These are phyloP conservation scores for Aspergillaceae sp. DNA, from an alignment of 2,329 filamentous ascomycete genomes.

Conservation along the genomic window DNA sequence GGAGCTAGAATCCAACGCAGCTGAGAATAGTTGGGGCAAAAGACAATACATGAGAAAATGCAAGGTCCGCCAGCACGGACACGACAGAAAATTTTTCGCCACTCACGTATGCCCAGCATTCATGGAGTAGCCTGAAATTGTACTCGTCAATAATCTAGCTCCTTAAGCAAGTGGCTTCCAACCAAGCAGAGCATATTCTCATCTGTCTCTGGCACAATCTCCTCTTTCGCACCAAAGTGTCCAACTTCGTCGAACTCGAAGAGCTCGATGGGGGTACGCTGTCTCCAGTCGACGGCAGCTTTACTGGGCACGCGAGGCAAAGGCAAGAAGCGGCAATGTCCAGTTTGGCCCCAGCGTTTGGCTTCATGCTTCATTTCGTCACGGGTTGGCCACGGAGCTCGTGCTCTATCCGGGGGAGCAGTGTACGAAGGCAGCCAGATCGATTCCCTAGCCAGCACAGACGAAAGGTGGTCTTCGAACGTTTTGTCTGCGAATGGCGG, in stretches of 20 bases:
- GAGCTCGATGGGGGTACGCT: constrained; percentile 13
- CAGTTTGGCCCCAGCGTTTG: constrained; percentile 19
- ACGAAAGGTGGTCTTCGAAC: constrained; percentile 14
- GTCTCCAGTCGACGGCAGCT: constrained; percentile 24
- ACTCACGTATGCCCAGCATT: too few relatives aligned
- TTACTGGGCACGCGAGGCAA: constrained; percentile 25
- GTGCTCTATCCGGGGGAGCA: constrained; percentile 4
- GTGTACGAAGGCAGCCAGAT: constrained; percentile 17
- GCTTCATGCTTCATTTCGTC: constrained; percentile 27
- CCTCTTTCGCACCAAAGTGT: constrained; percentile 2
- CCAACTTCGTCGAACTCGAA: constrained; percentile 16
- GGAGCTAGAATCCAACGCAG: too few relatives aligned
- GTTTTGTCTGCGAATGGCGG: constrained; percentile 14
- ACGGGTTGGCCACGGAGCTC: constrained; percentile 21
- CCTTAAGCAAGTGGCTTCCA: constrained; percentile 8
- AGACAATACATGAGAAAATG: too few relatives aligned
- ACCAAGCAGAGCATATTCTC: constrained; percentile 7
- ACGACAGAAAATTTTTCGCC: too few relatives aligned
- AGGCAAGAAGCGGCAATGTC: constrained; percentile 21
- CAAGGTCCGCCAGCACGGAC: too few relatives aligned
- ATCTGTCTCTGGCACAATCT: constrained; percentile 5
- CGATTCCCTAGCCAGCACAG: constrained; percentile 18
- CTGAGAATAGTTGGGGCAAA: too few relatives aligned
- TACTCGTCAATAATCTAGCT: constrained; percentile 7
- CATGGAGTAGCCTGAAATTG: too few relatives aligned